A percentile compares a stretch with the other conserved stretches of the same genome.
Evolutionary conservation across 306 rosid genomes (phyloP).

Genomic region (Glycine tomentella): DNA sequence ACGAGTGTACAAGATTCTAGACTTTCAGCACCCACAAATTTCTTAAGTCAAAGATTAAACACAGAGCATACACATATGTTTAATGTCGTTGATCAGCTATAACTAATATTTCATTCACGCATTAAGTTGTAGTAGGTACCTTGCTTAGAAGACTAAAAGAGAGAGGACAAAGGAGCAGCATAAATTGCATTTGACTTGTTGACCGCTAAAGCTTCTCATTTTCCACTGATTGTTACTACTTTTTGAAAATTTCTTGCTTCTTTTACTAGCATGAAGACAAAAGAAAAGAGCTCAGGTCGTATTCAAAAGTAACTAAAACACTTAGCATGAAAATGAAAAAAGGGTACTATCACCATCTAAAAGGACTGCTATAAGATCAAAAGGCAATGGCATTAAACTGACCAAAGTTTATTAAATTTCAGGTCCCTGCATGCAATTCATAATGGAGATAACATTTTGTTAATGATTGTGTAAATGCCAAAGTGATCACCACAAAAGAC

Average conservation of each 20-base stretch:
- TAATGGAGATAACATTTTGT: slow-evolving; percentile 9
- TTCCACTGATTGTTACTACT: background rate
- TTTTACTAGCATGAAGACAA: background rate
- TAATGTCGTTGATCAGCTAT: background rate
- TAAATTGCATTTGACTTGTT: background rate
- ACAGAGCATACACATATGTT: background rate
- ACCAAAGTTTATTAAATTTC: background rate
- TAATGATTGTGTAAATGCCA: background rate
- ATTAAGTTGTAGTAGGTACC: background rate
- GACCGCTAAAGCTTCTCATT: background rate
- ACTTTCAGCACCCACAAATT: background rate
- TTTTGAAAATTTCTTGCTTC: background rate
- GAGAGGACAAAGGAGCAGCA: background rate
- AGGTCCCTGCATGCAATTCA: background rate
- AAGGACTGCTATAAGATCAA: background rate
- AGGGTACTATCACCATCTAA: slow-evolving; percentile 8
- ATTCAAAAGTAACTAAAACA: background rate
- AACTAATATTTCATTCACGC: background rate
- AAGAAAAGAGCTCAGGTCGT: background rate
- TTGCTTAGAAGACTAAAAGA: background rate
- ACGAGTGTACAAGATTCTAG: background rate
- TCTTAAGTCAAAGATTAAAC: background rate
- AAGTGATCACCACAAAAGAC: background rate
- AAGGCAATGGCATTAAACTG: background rate
- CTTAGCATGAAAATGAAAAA: background rate